These are phyloP conservation scores for Lipomyces sp. DNA, from an alignment of 805 yeast genomes.

Conservation along the genomic window DNA sequence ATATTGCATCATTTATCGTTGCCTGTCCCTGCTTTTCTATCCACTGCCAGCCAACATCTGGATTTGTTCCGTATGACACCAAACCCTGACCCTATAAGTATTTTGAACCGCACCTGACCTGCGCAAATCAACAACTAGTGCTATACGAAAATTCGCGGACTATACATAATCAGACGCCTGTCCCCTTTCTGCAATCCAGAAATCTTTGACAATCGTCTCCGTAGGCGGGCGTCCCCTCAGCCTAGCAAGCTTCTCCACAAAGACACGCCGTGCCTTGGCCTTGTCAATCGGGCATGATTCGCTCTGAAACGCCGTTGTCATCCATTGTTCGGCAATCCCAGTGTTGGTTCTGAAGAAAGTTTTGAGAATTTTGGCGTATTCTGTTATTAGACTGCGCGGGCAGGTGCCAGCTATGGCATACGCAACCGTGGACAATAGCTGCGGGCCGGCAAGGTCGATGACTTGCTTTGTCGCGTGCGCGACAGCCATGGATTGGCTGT, in stretches of 20 bases:
- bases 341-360: conserved; percentile 14
- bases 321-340: conserved; percentile 25
- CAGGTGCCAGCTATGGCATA: conserved; percentile 34
- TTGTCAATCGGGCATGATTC: background rate
- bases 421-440: conserved; percentile 11
- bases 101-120: too few relatives aligned
- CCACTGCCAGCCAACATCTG: too few relatives aligned
- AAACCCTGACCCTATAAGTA: too few relatives aligned
- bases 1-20: background rate
- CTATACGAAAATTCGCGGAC: background rate
- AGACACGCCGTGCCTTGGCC: conserved; percentile 13
- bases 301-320: background rate
- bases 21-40: too few relatives aligned
- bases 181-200: conserved; percentile 38
- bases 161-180: conserved; percentile 25
- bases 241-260: conserved; percentile 27
- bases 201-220: conserved; percentile 36
- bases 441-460: conserved; percentile 5
- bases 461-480: conserved; percentile 11
- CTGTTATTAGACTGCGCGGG: conserved; percentile 28
- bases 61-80: too few relatives aligned
- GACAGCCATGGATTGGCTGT: background rate
- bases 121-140: too few relatives aligned
- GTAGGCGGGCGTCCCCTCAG: conserved; percentile 38
- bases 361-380: conserved; percentile 27